A percentile compares a stretch with the other conserved stretches of the same genome.
phyloP scores from a whole-genome alignment of 2,329 filamentous ascomycete genomes.

The Helminthosporium solani region DNA sequence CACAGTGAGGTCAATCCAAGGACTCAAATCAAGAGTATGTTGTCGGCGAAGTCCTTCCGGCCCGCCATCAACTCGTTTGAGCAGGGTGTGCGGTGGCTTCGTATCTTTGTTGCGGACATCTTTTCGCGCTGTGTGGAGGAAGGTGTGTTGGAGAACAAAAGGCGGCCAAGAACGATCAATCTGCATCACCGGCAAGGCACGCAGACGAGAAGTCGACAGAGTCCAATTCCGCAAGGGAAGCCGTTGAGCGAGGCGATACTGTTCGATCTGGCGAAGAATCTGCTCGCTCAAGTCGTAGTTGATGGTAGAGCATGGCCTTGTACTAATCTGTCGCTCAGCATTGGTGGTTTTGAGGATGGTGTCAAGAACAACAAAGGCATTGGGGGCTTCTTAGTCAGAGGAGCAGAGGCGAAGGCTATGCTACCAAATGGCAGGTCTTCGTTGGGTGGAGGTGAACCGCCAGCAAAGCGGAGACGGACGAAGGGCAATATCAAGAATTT shows the following conservation, averaged over 20 bases:
- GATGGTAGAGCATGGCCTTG: constrained; percentile 89
- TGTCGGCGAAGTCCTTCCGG: constrained; percentile 92
- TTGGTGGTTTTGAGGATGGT: constrained; percentile 90
- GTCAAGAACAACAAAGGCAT: constrained; percentile 83
- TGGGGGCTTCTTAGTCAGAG: constrained; percentile 75
- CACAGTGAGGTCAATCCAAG: constrained; percentile 83
- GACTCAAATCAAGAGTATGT: constrained; percentile 95
- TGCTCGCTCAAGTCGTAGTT: constrained; percentile 74
- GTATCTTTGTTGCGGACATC: constrained; percentile 90
- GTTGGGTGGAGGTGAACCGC: constrained; percentile 20
- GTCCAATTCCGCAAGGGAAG: constrained; percentile 74
- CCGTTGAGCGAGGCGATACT: constrained; percentile 70
- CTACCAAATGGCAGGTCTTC: constrained; percentile 19
- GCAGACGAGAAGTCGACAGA: constrained; percentile 73
- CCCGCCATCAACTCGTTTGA: constrained; percentile 77
- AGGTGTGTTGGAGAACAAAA: constrained; percentile 81
- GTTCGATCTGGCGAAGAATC: constrained; percentile 71
- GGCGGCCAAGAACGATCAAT: constrained; percentile 81
- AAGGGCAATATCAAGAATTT: constrained; percentile 42
- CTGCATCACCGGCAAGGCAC: constrained; percentile 75
- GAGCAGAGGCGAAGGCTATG: constrained; percentile 56
- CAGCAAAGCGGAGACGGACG: constrained; percentile 32
- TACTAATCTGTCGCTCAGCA: constrained; percentile 81
- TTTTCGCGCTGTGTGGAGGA: constrained; percentile 88
- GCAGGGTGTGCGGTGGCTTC: constrained; percentile 80